Conservation (phyloP, 179 eudicot species). For the Gypsophila paniculata region DNA sequence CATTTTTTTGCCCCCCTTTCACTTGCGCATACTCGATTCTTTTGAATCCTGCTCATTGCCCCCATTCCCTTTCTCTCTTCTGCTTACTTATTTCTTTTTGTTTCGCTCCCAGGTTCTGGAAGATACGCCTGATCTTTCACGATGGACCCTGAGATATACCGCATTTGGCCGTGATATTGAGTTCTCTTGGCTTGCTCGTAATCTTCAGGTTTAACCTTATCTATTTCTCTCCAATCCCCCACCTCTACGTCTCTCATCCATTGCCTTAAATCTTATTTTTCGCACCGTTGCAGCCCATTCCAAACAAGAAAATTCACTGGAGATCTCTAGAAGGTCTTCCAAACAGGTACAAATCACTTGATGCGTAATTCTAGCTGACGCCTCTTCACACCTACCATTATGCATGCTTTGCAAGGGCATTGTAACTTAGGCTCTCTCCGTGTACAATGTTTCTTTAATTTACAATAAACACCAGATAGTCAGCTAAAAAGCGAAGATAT, state of each 20-base stretch:
- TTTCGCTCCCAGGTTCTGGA: constrained; percentile 48
- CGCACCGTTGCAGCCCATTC: constrained; percentile 60
- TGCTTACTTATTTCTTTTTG: background rate
- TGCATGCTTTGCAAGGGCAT: too few species aligned
- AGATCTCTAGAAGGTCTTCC: constrained; percentile 93
- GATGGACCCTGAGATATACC: constrained; percentile 76
- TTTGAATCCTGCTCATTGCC: too few species aligned
- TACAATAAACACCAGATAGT: background rate
- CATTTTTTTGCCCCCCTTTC: background rate
- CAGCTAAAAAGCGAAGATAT: background rate
- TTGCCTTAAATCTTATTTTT: too few species aligned
- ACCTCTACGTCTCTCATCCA: too few species aligned
- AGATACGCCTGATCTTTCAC: constrained; percentile 81
- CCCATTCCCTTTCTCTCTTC: background rate
- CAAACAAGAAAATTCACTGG: constrained; percentile 96
- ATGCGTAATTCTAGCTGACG: background rate
- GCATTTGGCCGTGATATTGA: constrained; percentile 89
- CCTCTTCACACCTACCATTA: background rate
- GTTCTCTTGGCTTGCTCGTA: constrained; percentile 96
- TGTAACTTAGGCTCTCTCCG: too few species aligned
- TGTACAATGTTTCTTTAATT: too few species aligned
- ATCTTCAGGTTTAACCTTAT: constrained; percentile 68
- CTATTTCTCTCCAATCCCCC: too few species aligned
- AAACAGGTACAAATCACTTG: constrained; percentile 51
- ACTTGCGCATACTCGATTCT: too few species aligned